These are phyloP conservation scores for Colletotrichum eremochloae DNA, from an alignment of 2,329 filamentous ascomycete species.

Conservation along the genomic window DNA sequence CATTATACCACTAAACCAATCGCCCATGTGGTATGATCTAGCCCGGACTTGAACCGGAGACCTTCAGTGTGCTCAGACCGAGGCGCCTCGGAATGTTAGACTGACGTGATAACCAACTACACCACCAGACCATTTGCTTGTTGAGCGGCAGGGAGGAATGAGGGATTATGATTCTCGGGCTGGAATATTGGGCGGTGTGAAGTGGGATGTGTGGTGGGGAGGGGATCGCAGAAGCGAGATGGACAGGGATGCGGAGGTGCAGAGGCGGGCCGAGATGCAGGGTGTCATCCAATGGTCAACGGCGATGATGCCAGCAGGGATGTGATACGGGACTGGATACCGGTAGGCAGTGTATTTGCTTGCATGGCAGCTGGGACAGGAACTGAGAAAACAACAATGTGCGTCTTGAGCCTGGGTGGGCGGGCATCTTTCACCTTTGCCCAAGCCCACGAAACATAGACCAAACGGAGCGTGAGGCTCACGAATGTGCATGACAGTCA, in stretches of 20 bases:
- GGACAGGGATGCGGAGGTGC: not conserved
- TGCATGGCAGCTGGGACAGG: not conserved
- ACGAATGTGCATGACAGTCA: not conserved
- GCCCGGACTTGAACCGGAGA: conserved; percentile 42
- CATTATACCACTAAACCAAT: conserved; percentile 27
- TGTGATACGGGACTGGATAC: too few species aligned
- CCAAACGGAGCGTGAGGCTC: not conserved
- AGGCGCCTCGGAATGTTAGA: conserved; percentile 52
- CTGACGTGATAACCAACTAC: conserved; percentile 64
- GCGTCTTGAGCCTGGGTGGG: not conserved
- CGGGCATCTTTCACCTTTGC: not conserved
- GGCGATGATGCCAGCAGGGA: not conserved
- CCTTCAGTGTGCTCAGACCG: conserved; percentile 24
- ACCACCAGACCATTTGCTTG: conserved; percentile 44
- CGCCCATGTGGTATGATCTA: conserved; percentile 24
- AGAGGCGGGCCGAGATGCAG: conserved; percentile 20
- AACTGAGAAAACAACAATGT: conserved; percentile 1
- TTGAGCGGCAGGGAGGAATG: not conserved
- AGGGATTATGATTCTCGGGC: not conserved
- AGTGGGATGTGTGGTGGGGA: not conserved
- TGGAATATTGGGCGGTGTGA: not conserved
- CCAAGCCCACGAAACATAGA: not conserved
- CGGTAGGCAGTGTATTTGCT: not conserved
- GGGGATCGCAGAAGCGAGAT: conserved; percentile 6
- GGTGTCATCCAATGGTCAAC: conserved; percentile 9